Base-by-base conservation (phyloP, 2,329 filamentous ascomycete genomes). In the Tolypocladium sp. region DNA sequence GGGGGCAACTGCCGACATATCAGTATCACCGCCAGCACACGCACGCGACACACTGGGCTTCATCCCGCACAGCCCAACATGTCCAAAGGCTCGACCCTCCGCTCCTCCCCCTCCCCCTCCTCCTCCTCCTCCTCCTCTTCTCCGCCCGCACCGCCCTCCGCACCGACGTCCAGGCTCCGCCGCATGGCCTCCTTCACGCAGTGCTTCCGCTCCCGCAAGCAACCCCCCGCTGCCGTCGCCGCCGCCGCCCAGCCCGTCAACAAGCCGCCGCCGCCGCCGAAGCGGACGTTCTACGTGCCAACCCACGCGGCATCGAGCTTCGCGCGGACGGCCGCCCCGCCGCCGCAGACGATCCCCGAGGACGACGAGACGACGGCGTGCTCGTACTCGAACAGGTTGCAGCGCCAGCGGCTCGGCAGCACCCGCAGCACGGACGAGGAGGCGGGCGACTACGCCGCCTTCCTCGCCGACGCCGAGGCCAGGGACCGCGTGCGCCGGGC, bases 231-330 rank as follows among this genome's bases (percentile, higher is more conserved):
- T 17, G 22, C 12, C 25, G 27, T 9, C 10, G 8, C 35, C 35
- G 35, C 12, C 35, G 35, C 35, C 35, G 35, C 35, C n/a, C n/a
- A n/a, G n/a, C n/a, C n/a, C n/a, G n/a, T n/a, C 58, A 33, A 25
- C n/a, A 27, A 41, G 9, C 12, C 38, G n/a, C 55, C 60, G 20
- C 44, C 44, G 2, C 7, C 44, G 10, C 8, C 12, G 9, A 49
- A 49, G 9, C 46, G 52, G 6, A 38, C 59, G 9, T 30, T 57
- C 49, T 71, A 71, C 61, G 63, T 69, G 27, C 69, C 69, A 2
- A 67, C 64, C 27, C 69, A 71, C 57, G 69, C 69, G 3, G 69
- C 69, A 7, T 59, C 66, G 35, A 68, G 69, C 63, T 71, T 71
- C 54, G 62, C 63, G 58, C 41, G 55, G 55, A 62, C 60, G 60